Evolutionary conservation across 2,329 filamentous ascomycete genomes (phyloP).

Genomic region (Colletotrichum gloeosporioides): DNA sequence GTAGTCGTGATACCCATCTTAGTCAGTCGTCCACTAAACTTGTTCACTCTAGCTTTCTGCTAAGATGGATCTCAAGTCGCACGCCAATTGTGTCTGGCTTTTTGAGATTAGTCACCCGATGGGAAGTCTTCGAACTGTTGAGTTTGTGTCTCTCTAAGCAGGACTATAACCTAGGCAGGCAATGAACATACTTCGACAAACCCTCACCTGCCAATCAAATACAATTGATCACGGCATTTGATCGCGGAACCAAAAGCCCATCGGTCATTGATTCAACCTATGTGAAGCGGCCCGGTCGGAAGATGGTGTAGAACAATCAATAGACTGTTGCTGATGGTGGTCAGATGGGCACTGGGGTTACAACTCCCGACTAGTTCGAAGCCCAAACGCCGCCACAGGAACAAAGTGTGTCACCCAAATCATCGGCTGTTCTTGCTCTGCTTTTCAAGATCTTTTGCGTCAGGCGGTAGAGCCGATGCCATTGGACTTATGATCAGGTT

Average conservation of each 20-base stretch:
- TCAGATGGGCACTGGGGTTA: neutral
- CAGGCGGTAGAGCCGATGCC: neutral
- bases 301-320: neutral
- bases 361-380: neutral
- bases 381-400: neutral
- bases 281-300: neutral
- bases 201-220: neutral
- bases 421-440: neutral
- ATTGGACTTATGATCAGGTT: neutral
- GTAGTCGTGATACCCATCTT: neutral
- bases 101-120: neutral
- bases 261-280: neutral
- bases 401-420: neutral
- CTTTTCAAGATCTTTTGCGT: neutral
- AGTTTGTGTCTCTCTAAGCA: neutral
- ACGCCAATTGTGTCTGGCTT: neutral
- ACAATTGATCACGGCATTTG: neutral
- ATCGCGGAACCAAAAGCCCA: neutral
- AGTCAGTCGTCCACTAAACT: neutral
- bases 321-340: neutral
- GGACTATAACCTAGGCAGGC: neutral
- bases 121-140: neutral
- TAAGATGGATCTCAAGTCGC: neutral
- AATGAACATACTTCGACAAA: neutral
- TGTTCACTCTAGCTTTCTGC: neutral